Evolutionary conservation across 148 eudicot genomes (phyloP).

Genomic region (Amaranthus hypochondriacus): DNA sequence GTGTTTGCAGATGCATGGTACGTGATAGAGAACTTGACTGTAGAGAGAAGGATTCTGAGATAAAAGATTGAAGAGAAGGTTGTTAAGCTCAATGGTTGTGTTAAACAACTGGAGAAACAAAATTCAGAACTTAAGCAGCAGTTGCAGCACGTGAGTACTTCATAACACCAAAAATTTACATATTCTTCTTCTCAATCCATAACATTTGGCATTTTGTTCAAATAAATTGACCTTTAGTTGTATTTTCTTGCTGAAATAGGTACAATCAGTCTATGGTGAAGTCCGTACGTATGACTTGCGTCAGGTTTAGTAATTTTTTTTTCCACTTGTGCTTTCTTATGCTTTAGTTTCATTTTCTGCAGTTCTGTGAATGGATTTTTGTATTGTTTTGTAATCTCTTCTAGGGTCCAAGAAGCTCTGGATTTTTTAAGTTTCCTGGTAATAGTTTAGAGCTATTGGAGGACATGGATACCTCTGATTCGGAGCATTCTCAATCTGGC

Average conservation of each 20-base stretch:
- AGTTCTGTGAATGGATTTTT: not conserved
- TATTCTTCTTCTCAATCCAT: not conserved
- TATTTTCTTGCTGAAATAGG: conserved; percentile 9
- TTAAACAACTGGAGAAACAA: conserved; percentile 69
- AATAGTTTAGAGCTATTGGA: conserved; percentile 41
- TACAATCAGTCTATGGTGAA: conserved; percentile 21
- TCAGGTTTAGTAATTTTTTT: conserved; percentile 45
- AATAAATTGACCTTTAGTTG: not conserved
- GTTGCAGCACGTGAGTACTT: conserved; percentile 49
- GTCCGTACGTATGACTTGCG: conserved; percentile 55
- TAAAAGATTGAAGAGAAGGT: conserved; percentile 78
- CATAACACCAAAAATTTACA: not conserved
- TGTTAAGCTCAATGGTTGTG: conserved; percentile 41
- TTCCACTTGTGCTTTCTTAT: not conserved
- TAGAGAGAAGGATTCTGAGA: conserved; percentile 81
- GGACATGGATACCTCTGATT: conserved; percentile 90
- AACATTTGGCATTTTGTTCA: not conserved
- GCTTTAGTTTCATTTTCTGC: not conserved
- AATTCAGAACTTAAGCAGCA: conserved; percentile 60
- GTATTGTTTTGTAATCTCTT: not conserved
- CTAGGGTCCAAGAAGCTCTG: conserved; percentile 61
- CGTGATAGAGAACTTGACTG: conserved; percentile 73
- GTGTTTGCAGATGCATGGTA: conserved; percentile 54
- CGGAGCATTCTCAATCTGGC: conserved; percentile 39
- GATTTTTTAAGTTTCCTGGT: conserved; percentile 31